Conservation (phyloP, 768 basidiomycete species). For the Boletus subcaerulescens region DNA sequence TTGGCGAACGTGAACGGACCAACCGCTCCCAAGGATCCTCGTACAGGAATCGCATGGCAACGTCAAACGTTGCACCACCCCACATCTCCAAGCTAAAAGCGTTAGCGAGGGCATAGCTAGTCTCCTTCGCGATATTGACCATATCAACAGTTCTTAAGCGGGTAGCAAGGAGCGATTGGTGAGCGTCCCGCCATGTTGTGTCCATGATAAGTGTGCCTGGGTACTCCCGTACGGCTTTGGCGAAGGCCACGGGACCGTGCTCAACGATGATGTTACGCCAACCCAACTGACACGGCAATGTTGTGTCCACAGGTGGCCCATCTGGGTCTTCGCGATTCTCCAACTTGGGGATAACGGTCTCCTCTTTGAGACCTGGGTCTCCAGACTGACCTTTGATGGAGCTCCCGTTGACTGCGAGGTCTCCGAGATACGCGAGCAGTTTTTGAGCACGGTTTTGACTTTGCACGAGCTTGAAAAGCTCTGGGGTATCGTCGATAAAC, state of each 20-base stretch:
- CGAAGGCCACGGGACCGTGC: conserved; percentile 96
- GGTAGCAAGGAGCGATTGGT: conserved; percentile 96
- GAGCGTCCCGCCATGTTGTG: conserved; percentile 99
- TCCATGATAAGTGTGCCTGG: conserved; percentile 96
- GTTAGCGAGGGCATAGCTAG: conserved; percentile 90
- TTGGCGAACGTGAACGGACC: conserved; percentile 41
- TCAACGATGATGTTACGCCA: conserved; percentile 99
- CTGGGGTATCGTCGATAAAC: conserved; percentile 99
- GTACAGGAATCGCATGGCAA: conserved; percentile 98
- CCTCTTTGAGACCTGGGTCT: conserved; percentile 90
- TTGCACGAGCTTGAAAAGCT: conserved; percentile 96
- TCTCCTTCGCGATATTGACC: conserved; percentile 98
- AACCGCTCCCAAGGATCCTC: conserved; percentile 99
- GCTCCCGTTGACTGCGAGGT: conserved; percentile 96
- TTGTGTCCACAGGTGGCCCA: conserved; percentile 72
- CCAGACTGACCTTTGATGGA: conserved; percentile 96
- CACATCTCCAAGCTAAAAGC: conserved; percentile 98
- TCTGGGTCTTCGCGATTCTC: conserved; percentile 74
- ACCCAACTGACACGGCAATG: conserved; percentile 79
- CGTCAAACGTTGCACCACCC: conserved; percentile 99
- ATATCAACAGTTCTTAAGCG: conserved; percentile 95
- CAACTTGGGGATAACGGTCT: conserved; percentile 80
- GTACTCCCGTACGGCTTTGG: conserved; percentile 95
- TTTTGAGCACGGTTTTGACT: conserved; percentile 99
- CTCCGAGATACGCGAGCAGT: conserved; percentile 93